Base-by-base conservation (phyloP, 2,329 filamentous ascomycete species). In the Colletotrichum salicis region DNA sequence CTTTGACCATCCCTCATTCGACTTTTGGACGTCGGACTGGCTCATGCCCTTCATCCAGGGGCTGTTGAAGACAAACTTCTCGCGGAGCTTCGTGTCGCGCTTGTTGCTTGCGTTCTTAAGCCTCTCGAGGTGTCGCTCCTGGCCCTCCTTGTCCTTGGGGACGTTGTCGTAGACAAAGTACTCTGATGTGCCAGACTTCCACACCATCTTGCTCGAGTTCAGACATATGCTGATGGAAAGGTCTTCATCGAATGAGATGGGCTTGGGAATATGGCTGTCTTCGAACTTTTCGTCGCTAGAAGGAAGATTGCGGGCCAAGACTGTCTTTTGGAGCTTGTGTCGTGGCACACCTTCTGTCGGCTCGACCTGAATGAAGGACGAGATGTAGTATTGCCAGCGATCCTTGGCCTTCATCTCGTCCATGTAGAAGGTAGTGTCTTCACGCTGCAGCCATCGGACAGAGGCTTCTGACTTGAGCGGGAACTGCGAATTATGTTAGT, bases 371-470 rank as follows among this genome's bases (percentile, higher is more conserved):
- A 94, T 93, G 81, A 93, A 98, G 0, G 95, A 95, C 22, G 96
- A 95, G 69, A 97, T 94, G 80, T 99, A 99, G 84, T 97, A 97
- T 77, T 96, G 94, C 96, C 96, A 99, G 51, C 91, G 88, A 73
- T 94, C 91, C 68, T 92, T 92, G 62, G 91, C 89, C 78, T 96
- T 93, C 85, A 97, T 92, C 76, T 97, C 94, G 75, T 97, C 94
- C 78, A 92, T 92, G 76, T 96, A 95, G 80, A 97, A 94, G 0
- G 97, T 93, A 52, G 90, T 91, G 75, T 93, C 91, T 61, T 92
- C 90, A 64, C 89, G 87, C 76, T 90, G 89, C 61, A 93, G 82
- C 87, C 90, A 91, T 56, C 94, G 94, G 12, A 97, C 87, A 1
- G 90, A 91, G 41, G 93, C 91, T 78, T 93, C 90, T 71, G 87